phyloP scores from a whole-genome alignment of 192 early-diverging fungal species.

The Borealophlyctis nickersoniae region DNA sequence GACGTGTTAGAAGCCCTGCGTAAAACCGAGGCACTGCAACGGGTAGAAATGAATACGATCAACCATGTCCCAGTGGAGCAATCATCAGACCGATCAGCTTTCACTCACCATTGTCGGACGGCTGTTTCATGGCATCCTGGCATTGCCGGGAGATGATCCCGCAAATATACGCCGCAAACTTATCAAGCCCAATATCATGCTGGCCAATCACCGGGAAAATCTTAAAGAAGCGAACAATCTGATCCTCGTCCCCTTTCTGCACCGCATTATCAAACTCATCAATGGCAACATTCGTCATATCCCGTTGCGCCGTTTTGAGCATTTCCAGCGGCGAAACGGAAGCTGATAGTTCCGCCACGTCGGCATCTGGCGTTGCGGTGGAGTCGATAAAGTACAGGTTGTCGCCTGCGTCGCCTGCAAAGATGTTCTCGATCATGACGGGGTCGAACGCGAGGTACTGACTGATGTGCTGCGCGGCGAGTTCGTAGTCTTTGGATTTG shows the following conservation, averaged over 20 bases:
- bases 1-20: conserved; percentile 72
- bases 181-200: conserved; percentile 81
- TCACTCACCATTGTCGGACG: conserved; percentile 32
- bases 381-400: conserved; percentile 1
- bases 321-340: conserved; percentile 45
- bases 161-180: conserved; percentile 82
- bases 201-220: conserved; percentile 86
- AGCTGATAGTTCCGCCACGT: background rate
- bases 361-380: background rate
- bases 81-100: conserved; percentile 3
- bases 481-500: conserved; percentile 58
- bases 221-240: conserved; percentile 83
- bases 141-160: conserved; percentile 71
- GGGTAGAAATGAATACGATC: conserved; percentile 11
- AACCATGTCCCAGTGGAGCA: background rate
- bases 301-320: conserved; percentile 58
- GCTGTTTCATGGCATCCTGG: conserved; percentile 58
- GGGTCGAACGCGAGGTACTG: conserved; percentile 59
- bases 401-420: conserved; percentile 50
- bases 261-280: conserved; percentile 80
- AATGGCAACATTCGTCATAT: conserved; percentile 69
- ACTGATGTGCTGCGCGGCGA: conserved; percentile 63
- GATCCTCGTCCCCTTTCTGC: conserved; percentile 60
- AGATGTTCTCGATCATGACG: conserved; percentile 55
- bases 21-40: conserved; percentile 57